Evolutionary conservation across 345 rosid species (phyloP).

Genomic region (Hibiscus mutabilis): DNA sequence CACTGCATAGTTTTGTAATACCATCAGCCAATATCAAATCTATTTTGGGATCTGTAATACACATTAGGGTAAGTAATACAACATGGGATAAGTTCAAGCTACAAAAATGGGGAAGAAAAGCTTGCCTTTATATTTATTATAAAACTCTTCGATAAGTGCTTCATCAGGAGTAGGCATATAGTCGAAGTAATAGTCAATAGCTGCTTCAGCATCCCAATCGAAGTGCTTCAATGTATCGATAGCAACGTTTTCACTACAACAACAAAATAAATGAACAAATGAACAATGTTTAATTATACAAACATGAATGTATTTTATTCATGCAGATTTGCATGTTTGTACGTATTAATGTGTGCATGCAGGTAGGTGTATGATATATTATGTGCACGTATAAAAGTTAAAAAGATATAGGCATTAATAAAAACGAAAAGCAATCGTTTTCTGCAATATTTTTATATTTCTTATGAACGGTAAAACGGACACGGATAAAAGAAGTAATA

Average conservation of each 20-base stretch:
- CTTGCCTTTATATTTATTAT: slow-evolving; percentile 83
- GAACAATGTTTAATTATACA: background rate
- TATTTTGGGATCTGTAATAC: slow-evolving; percentile 44
- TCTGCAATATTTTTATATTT: too few relatives aligned
- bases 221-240: slow-evolving; percentile 75
- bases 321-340: too few relatives aligned
- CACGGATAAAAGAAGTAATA: background rate
- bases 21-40: slow-evolving; percentile 77
- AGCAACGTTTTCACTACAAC: slow-evolving; percentile 77
- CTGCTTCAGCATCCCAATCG: slow-evolving; percentile 94
- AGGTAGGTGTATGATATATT: too few relatives aligned
- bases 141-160: slow-evolving; percentile 68
- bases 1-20: slow-evolving; percentile 64
- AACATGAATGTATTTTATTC: too few relatives aligned
- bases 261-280: background rate
- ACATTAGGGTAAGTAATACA: background rate
- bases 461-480: too few relatives aligned
- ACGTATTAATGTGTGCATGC: too few relatives aligned
- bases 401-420: too few relatives aligned
- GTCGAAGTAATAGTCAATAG: slow-evolving; percentile 53
- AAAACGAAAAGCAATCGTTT: too few relatives aligned
- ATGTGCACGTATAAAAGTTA: too few relatives aligned
- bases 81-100: too few relatives aligned
- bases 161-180: background rate
- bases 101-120: background rate